phyloP scores from a whole-genome alignment of 371 early-diverging fungal species.

The Syncephalastrum monosporum region DNA sequence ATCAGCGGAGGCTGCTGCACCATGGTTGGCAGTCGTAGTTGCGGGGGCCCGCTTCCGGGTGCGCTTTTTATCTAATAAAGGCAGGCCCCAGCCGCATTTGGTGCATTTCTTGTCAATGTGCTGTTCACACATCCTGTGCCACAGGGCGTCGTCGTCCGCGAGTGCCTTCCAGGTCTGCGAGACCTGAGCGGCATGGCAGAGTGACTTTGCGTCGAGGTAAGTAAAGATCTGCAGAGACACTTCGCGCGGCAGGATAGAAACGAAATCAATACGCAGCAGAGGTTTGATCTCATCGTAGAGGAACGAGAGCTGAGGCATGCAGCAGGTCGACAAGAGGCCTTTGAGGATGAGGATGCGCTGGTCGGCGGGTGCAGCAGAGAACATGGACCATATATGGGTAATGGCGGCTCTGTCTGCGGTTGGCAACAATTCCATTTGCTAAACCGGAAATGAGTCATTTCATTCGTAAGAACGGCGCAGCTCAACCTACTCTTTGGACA shows the following conservation, averaged over 20 bases:
- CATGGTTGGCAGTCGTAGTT: slow-evolving; percentile 3
- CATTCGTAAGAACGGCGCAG: slow-evolving; percentile 3
- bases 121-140: slow-evolving; percentile 96
- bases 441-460: not conserved
- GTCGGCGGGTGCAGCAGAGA: slow-evolving; percentile 58
- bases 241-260: slow-evolving; percentile 77
- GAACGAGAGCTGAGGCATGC: slow-evolving; percentile 80
- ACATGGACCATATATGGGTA: slow-evolving; percentile 59
- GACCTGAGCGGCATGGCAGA: slow-evolving; percentile 91
- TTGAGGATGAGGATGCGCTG: slow-evolving; percentile 63
- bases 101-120: slow-evolving; percentile 94
- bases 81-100: slow-evolving; percentile 96
- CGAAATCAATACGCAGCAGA: slow-evolving; percentile 78
- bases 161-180: slow-evolving; percentile 75
- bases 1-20: not conserved
- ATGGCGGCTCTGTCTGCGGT: slow-evolving; percentile 49
- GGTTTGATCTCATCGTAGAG: slow-evolving; percentile 67
- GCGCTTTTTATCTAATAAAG: slow-evolving; percentile 59
- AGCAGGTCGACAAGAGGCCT: slow-evolving; percentile 73
- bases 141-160: slow-evolving; percentile 88
- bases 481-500: slow-evolving; percentile 17
- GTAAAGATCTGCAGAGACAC: slow-evolving; percentile 78
- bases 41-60: not conserved
- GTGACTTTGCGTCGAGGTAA: slow-evolving; percentile 87
- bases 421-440: slow-evolving; percentile 50